These are phyloP conservation scores for Penicillium crustosum DNA, from an alignment of 2,329 filamentous ascomycete genomes.

Conservation along the genomic window DNA sequence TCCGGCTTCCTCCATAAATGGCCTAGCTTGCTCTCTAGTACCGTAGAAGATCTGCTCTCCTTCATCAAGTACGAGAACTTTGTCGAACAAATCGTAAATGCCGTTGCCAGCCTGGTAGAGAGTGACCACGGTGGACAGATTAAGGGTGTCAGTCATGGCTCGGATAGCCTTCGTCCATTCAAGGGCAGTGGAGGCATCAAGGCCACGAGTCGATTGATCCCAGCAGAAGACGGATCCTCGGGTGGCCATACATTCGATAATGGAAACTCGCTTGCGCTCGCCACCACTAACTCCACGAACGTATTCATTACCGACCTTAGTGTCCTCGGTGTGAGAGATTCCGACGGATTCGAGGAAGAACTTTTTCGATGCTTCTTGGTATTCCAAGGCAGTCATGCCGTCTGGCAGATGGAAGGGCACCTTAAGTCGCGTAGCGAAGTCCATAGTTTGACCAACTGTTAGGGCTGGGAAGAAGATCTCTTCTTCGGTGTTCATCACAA, in stretches of 20 bases:
- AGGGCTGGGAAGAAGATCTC: conserved; percentile 54
- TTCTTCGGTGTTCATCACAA: conserved; percentile 57
- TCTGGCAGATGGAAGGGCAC: conserved; percentile 52
- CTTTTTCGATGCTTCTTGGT: conserved; percentile 49
- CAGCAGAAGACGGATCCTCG: conserved; percentile 61
- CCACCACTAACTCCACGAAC: conserved; percentile 67
- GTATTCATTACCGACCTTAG: conserved; percentile 67
- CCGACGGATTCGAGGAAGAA: conserved; percentile 60
- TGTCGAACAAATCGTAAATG: conserved; percentile 70
- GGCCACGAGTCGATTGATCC: conserved; percentile 66
- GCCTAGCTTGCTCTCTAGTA: conserved; percentile 56
- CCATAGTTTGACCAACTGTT: conserved; percentile 54
- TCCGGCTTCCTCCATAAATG: conserved; percentile 65
- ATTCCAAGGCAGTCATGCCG: conserved; percentile 48
- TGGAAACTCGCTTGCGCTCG: conserved; percentile 68
- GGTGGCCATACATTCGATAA: conserved; percentile 63
- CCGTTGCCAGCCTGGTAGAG: conserved; percentile 70
- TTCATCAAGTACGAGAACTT: conserved; percentile 66
- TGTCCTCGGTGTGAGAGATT: conserved; percentile 61
- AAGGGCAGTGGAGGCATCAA: conserved; percentile 65
- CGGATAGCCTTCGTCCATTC: conserved; percentile 62
- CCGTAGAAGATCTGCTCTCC: conserved; percentile 68
- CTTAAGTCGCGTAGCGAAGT: conserved; percentile 59
- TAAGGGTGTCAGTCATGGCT: conserved; percentile 62
- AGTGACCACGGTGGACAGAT: conserved; percentile 61